Evolutionary conservation across 768 basidiomycete genomes (phyloP).

Genomic region (Tricholoma flavovirens): DNA sequence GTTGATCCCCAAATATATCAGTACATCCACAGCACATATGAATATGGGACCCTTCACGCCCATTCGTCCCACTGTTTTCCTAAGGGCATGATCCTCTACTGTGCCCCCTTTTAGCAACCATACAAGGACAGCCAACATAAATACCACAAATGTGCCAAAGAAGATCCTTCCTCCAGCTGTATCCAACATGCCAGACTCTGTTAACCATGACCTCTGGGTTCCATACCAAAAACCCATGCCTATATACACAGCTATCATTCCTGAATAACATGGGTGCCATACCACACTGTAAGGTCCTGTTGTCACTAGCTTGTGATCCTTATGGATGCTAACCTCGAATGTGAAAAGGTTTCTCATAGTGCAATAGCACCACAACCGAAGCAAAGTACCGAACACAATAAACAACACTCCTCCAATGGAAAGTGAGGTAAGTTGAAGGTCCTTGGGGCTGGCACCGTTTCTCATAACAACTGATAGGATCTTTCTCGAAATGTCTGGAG

Average conservation of each 20-base stretch:
- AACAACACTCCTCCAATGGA: no score
- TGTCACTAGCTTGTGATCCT: constrained; percentile 24
- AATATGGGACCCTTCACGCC: neutral
- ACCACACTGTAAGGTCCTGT: constrained; percentile 27
- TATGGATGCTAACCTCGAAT: constrained; percentile 29
- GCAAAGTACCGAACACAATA: no score
- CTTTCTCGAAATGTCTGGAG: no score
- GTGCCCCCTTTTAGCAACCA: neutral
- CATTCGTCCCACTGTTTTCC: neutral
- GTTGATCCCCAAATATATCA: no score
- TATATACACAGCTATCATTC: constrained; percentile 17
- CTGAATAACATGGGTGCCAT: constrained; percentile 30
- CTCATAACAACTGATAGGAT: no score
- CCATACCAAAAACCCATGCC: constrained; percentile 21
- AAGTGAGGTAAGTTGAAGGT: no score
- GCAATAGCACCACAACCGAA: constrained; percentile 23
- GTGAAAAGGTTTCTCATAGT: constrained; percentile 35
- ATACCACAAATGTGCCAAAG: neutral
- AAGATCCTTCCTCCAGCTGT: neutral
- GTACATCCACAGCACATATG: no score
- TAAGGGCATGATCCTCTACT: neutral
- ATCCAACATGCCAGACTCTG: neutral
- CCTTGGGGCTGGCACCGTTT: no score
- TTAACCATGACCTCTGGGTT: constrained; percentile 7
- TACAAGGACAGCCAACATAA: neutral